phyloP scores from a whole-genome alignment of 768 basidiomycete genomes.

The Pleurotus salmoneostramineus region DNA sequence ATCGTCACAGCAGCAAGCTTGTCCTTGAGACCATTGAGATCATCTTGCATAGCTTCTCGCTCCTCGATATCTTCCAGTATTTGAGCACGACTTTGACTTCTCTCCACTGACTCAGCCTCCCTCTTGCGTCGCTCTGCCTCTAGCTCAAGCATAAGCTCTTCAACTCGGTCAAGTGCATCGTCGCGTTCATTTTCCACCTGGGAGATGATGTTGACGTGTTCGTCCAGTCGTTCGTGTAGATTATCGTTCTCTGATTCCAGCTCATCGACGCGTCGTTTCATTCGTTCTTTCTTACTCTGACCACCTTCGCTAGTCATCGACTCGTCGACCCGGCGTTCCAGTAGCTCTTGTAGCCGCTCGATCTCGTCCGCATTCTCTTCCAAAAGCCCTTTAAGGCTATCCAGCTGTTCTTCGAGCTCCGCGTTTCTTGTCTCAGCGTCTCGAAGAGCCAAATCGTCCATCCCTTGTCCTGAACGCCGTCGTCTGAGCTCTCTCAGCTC shows the following conservation, averaged over 20 bases:
- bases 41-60: constrained; percentile 76
- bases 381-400: constrained; percentile 61
- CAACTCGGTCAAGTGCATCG: constrained; percentile 62
- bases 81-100: constrained; percentile 71
- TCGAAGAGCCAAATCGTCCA: constrained; percentile 47
- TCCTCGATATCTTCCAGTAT: constrained; percentile 70
- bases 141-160: constrained; percentile 58
- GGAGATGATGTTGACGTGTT: constrained; percentile 50
- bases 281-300: constrained; percentile 34
- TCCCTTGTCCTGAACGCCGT: constrained; percentile 32
- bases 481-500: constrained; percentile 67
- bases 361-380: constrained; percentile 87
- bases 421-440: constrained; percentile 59
- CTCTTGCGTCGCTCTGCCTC: constrained; percentile 62
- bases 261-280: constrained; percentile 49
- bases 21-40: constrained; percentile 69
- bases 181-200: constrained; percentile 70
- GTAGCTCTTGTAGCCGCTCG: constrained; percentile 64
- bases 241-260: constrained; percentile 64
- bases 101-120: constrained; percentile 61
- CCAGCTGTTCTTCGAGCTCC: constrained; percentile 72
- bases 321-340: constrained; percentile 51
- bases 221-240: constrained; percentile 52
- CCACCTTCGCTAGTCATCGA: constrained; percentile 34
- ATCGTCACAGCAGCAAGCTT: constrained; percentile 77